Conservation (phyloP, 2,329 filamentous ascomycete species). For the Fusarium nygamai region DNA sequence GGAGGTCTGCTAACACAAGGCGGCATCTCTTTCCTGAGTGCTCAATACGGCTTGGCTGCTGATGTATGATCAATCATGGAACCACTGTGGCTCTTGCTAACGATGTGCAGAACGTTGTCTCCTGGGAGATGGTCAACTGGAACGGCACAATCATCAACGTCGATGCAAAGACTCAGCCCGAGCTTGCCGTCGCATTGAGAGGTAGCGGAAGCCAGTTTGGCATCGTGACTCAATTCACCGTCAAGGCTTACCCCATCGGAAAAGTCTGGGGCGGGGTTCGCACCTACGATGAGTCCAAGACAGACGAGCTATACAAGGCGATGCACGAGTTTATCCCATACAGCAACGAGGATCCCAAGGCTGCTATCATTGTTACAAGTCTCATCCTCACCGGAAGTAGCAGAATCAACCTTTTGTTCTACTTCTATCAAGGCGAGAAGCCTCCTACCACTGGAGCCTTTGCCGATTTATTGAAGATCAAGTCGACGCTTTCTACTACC, state of each 20-base stretch:
- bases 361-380: background rate
- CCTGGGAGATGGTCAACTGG: conserved; percentile 14
- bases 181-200: conserved; percentile 10
- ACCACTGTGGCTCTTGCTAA: background rate
- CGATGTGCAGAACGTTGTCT: background rate
- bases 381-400: background rate
- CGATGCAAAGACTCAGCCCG: background rate
- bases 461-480: conserved; percentile 20
- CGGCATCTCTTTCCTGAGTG: conserved; percentile 18
- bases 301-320: conserved; percentile 7
- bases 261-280: conserved; percentile 19
- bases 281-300: background rate
- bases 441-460: conserved; percentile 16
- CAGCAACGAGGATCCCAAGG: conserved; percentile 11
- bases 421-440: conserved; percentile 15
- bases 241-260: background rate
- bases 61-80: background rate
- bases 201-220: conserved; percentile 24
- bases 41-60: conserved; percentile 18
- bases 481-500: background rate
- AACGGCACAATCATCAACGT: conserved; percentile 18
- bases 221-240: conserved; percentile 2
- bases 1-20: conserved; percentile 8
- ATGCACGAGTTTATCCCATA: conserved; percentile 19
- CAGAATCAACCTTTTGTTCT: background rate